Base-by-base conservation (phyloP, 2,329 filamentous ascomycete species). In the Trichoderma gracile region DNA sequence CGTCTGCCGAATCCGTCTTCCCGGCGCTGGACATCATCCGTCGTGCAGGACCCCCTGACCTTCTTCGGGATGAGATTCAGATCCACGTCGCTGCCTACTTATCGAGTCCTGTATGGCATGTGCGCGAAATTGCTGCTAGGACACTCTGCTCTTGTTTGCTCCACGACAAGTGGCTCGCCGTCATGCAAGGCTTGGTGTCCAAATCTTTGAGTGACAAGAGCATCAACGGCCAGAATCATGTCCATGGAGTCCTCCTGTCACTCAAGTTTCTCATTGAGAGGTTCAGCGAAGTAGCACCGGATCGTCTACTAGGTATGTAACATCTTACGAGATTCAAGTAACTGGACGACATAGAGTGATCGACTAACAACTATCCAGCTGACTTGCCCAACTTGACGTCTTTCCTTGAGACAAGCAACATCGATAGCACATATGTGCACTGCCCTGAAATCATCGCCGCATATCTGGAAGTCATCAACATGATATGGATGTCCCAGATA, bases 11-110 rank as follows among this genome's bases (percentile, higher is more conserved):
- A 75, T 89, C 88, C 0, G 89, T 94, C 2, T 94, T 95, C 71
- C 91, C 92, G 0, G 91, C 90, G 0, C 78, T 96, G n/a, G 90
- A 94, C 69, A 90, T 96, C 42, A 82, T 95, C 56, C 86, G 90
- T 55, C 84, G 91, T 59, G 88, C 89, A 12, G 85, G 86, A 0
- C 86, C 91, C 0, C 90, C 90, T 0, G 80, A 84, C 25, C 73
- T 80, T 3, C 76, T 85, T 65, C 79, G 83, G 1, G 76, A 80
- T 1, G 80, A 84, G 53, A 83, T 93, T 5, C 82, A 85, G 69
- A 70, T 75, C 3, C 80, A 84, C 53, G 86, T 94, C 8, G 75
- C 82, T 7, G 80, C 79, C 47, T 87, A 93, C 62, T 80, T 92
- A 3, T 83, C 80, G 12, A 92, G 88, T 67, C 83, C 83, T 0